Base-by-base conservation (phyloP, 1,139 yeast species). In the Zygotorulaspora mrakii region DNA sequence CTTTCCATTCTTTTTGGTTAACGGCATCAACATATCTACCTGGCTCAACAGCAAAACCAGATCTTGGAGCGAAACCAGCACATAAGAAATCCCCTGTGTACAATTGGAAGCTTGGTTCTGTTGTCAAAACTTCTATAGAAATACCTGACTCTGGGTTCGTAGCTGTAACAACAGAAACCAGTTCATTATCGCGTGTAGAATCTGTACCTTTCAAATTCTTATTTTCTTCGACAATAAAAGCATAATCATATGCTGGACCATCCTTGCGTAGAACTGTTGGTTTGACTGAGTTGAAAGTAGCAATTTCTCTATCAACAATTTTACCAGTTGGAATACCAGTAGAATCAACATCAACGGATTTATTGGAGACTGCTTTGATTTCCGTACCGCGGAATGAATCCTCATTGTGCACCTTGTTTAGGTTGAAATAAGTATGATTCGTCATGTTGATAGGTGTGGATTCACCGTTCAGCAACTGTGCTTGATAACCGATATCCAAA, bases 71-170 rank as follows among this genome's bases (percentile, higher is more conserved):
- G 18, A 49, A 52, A 16, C 59, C 59, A 3, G 61, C 66, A 43
- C 69, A 54, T 42, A 72, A 67, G 41, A 66, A 67, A 49, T 75
- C 79, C 23, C 84, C 84, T 24, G 86, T 77, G 62, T 80, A 81
- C 36, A 81, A 66, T 60, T 81, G 88, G 68, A 76, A 79, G 4
- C 78, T 66, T 4, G 87, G 88, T 47, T 81, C 88, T 2, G 87
- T 80, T 8, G 83, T 68, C 20, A 62, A 57, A 11, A 75, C 72
- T 12, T 60, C 61, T 31, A 81, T 55, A 34, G 66, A 66, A 33
- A 71, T 57, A 12, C 64, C 57, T 6, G 79, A 63, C 20, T 64
- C 65, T 16, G 79, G 76, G 52, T 73, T 73, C 18, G 62, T 60
- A 11, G 78, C 75, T 51, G 68, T 72, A 28, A 71, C 64, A 12